Evolutionary conservation across 2,329 filamentous ascomycete species (phyloP), one percentile per base, ranked within the genome.

Genomic region (Tricladium varicosporioides): DNA sequence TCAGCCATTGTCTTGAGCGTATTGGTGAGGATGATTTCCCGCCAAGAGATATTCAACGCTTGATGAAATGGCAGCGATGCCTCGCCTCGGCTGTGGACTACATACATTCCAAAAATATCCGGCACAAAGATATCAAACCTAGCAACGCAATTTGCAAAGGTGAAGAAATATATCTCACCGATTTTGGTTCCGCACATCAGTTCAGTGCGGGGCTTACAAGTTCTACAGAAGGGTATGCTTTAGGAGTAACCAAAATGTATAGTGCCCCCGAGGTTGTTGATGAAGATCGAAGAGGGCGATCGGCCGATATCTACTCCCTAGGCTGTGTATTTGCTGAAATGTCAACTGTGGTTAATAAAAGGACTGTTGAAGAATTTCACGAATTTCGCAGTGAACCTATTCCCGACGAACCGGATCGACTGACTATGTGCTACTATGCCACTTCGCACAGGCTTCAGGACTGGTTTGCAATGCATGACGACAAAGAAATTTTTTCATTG

Each of bases 41-140:
- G 11, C 52, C 58, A 8, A 42, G 48, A 47, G 59, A 61, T 8
- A 44, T 60, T 4, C 36, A 50, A 5, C 27, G 49, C 1, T 42
- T 60, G 8, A 42, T 31, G 14, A 45, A 45, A 14, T 63, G 59
- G 59, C 53, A 57, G 49, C 56, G 42, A 9, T 63, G 61, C 48
- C 59, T 63, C 22, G 57, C 58, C 15, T 61, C 59, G 18, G 61
- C 61, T 15, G 42, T 62, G 1, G 48, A 57, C 27, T 62, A 60
- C 10, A 56, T 61, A 1, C 62, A 63, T 33, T 57, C 54, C 4
- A 50, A 46, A 5, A 63, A 60, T 31, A 53, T 62, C 5, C 49
- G 60, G 14, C 61, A 63, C 18, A 63, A 63, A 33, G 61, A 63
- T 32, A 63, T 63, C 40, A 63, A 62, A 49, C 60, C 61, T 9